Evolutionary conservation across 371 early-diverging fungal genomes (phyloP).

Genomic region (Circinella umbellata): DNA sequence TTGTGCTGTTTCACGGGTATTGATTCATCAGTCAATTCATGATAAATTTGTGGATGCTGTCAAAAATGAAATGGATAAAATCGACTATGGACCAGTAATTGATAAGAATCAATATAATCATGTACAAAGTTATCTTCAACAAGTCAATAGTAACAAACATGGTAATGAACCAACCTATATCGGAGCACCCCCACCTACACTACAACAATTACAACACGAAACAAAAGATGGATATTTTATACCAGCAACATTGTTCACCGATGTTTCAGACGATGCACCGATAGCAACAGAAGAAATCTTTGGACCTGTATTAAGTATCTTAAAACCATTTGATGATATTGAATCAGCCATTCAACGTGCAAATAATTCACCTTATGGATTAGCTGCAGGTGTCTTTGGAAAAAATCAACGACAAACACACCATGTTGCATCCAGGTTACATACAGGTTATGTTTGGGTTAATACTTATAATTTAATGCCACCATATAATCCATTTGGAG

Average conservation of each 20-base stretch:
- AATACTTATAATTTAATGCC: constrained; percentile 65
- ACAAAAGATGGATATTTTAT: constrained; percentile 65
- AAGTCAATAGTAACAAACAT: not conserved
- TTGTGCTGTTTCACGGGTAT: constrained; percentile 83
- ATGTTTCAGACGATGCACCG: constrained; percentile 55
- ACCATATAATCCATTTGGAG: constrained; percentile 82
- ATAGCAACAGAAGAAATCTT: constrained; percentile 87
- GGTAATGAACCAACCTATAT: not conserved
- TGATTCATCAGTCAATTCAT: constrained; percentile 73
- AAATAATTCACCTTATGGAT: constrained; percentile 79
- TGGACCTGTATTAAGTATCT: constrained; percentile 80
- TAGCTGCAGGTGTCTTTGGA: constrained; percentile 82
- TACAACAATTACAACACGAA: not conserved
- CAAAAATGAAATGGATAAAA: constrained; percentile 41
- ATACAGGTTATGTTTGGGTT: constrained; percentile 48
- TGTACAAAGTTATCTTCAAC: constrained; percentile 40
- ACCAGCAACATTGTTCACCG: constrained; percentile 70
- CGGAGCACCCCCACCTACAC: not conserved
- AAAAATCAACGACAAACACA: constrained; percentile 64
- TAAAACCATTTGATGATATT: constrained; percentile 69
- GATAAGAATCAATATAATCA: constrained; percentile 75
- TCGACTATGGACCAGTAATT: constrained; percentile 74
- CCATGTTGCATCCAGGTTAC: constrained; percentile 56
- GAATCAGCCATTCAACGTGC: constrained; percentile 72
- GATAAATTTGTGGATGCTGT: constrained; percentile 65